Evolutionary conservation across 2,329 filamentous ascomycete genomes (phyloP).

Genomic region (Phialocephala subalpina): DNA sequence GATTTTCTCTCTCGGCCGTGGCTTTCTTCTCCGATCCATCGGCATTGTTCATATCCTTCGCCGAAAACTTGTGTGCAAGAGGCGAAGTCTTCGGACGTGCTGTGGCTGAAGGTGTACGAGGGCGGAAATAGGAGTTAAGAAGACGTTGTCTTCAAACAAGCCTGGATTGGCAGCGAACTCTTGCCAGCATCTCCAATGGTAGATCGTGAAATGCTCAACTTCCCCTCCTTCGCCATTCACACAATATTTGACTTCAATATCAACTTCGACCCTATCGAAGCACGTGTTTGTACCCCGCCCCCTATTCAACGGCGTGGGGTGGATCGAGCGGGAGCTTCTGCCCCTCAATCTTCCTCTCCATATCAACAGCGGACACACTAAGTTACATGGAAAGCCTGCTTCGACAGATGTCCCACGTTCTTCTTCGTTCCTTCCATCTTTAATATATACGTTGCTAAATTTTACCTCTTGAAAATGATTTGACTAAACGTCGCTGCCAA

Average conservation of each 20-base stretch:
- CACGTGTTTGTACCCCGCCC: not conserved
- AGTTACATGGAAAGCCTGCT: too few species aligned
- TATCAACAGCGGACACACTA: too few species aligned
- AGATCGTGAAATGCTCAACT: too few species aligned
- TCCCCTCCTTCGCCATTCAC: not conserved
- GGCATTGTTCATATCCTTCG: not conserved
- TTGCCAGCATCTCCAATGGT: too few species aligned
- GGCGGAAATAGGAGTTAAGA: not conserved
- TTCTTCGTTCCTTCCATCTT: too few species aligned
- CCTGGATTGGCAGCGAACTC: too few species aligned
- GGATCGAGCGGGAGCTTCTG: too few species aligned
- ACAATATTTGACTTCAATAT: not conserved
- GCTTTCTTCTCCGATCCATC: not conserved
- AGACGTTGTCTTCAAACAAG: not conserved
- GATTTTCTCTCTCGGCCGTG: not conserved
- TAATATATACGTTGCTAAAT: too few species aligned
- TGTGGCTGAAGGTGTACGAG: not conserved
- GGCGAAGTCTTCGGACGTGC: not conserved
- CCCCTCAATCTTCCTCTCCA: too few species aligned
- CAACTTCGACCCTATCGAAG: not conserved
- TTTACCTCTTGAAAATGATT: too few species aligned
- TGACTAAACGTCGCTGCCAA: not conserved
- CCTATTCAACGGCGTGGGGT: not conserved
- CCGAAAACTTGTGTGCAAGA: not conserved
- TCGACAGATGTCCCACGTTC: too few species aligned